Conservation (phyloP, 2,329 filamentous ascomycete genomes). For the Aspergillus aculeatus region DNA sequence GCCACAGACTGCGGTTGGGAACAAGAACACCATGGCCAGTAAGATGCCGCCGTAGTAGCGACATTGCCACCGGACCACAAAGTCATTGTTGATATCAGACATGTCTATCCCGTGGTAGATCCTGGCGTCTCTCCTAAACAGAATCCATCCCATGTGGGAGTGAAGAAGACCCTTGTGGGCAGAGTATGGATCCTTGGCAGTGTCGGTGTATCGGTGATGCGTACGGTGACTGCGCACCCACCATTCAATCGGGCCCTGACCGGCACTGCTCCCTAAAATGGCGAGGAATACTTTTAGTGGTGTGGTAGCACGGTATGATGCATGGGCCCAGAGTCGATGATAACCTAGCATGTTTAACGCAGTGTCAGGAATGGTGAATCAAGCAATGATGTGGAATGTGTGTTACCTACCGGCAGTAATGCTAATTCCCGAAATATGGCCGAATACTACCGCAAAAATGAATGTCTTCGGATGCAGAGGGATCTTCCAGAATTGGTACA, state of each 20-base stretch:
- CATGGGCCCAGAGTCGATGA: slow-evolving; percentile 80
- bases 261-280: too few relatives aligned
- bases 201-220: slow-evolving; percentile 86
- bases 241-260: slow-evolving; percentile 66
- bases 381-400: too few relatives aligned
- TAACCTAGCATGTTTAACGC: slow-evolving; percentile 51
- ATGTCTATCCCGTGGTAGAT: background rate
- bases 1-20: slow-evolving; percentile 72
- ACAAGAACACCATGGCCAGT: slow-evolving; percentile 58
- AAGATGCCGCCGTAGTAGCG: slow-evolving; percentile 2
- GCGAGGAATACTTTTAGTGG: slow-evolving; percentile 68
- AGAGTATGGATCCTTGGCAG: slow-evolving; percentile 83
- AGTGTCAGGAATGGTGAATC: too few relatives aligned
- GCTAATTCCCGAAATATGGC: too few relatives aligned
- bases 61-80: slow-evolving; percentile 4
- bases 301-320: slow-evolving; percentile 70
- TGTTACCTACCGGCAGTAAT: too few relatives aligned
- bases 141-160: slow-evolving; percentile 34
- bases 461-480: too few relatives aligned
- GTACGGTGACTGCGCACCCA: slow-evolving; percentile 81
- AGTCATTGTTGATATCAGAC: slow-evolving; percentile 3
- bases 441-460: too few relatives aligned
- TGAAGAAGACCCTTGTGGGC: slow-evolving; percentile 80
- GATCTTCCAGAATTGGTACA: too few relatives aligned
- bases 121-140: too few relatives aligned